Base-by-base conservation (phyloP, 2,329 filamentous ascomycete species). In the Lojkania enalia region DNA sequence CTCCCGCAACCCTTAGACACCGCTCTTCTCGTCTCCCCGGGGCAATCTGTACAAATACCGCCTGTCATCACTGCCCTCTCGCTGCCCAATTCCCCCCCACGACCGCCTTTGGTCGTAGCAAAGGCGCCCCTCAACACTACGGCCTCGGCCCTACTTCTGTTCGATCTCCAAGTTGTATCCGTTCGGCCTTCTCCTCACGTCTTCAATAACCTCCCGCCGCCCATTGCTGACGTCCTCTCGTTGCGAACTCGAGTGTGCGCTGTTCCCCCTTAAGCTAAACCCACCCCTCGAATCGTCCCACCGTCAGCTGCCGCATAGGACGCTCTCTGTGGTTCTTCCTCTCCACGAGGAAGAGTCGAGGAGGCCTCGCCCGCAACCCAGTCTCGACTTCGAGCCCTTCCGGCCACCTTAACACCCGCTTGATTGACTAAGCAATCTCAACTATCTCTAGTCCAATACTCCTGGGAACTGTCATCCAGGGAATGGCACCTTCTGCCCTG, bases 241-340 rank as follows among this genome's bases (percentile, higher is more conserved):
- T 48, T 52, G 60, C 44, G 63, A 71, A 23, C 61, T 71, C 50
- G 67, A 73, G 57, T 64, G 66, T 62, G 56, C 71, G 61, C 62
- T 77, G 59, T 72, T 76, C 54, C 63, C 60, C 52, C 62, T 64
- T 59, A 67, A 70, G 58, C 63, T 67, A 64, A 68, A 67, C 64
- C 60, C 59, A 57, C 71, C 69, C 58, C 80, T 79, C 73, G 80
- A 76, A 71, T 76, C 81, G 72, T 74, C 81, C 75, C 75, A 76
- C 74, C 76, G 78, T 82, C 87, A 95, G 89, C 92, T 97, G 94
- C 94, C 94, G 94, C 92, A 99, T 99, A 97, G 90, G 88, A 95
- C 87, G 85, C 83, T 83, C 86, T 86, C 84, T 83, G 82, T 85
- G 88, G 87, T 91, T 95, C 92, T 97, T 97, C 92, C 91, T 96